Evolutionary conservation across 495 filamentous ascomycete species (phyloP).

Genomic region (Penicillium lagena): DNA sequence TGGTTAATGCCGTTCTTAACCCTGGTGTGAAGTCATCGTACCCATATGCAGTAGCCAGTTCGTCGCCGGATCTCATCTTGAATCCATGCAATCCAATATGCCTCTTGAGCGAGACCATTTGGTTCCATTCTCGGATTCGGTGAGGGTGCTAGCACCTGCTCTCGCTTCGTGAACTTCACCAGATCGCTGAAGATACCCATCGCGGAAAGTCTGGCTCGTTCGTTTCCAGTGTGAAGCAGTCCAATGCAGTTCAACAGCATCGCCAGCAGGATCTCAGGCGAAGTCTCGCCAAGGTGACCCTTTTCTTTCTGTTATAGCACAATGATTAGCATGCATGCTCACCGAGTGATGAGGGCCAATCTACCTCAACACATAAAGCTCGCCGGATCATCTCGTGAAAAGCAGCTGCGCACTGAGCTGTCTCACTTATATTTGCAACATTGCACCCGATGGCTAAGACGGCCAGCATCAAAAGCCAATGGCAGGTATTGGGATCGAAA

Average conservation of each 20-base stretch:
- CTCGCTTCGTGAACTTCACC: conserved; percentile 18
- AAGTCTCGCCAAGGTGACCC: conserved; percentile 1
- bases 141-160: conserved; percentile 15
- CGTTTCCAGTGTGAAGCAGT: conserved; percentile 28
- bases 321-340: background rate
- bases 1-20: too few species aligned
- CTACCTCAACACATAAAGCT: conserved; percentile 32
- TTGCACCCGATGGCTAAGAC: conserved; percentile 42
- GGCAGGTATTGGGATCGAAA: conserved; percentile 29
- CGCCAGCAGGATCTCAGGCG: conserved; percentile 32
- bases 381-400: conserved; percentile 41
- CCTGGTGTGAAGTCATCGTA: conserved; percentile 6
- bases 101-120: conserved; percentile 9
- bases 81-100: conserved; percentile 19
- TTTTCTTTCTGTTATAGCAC: conserved; percentile 21
- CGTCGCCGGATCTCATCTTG: conserved; percentile 32
- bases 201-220: conserved; percentile 19
- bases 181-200: conserved; percentile 27
- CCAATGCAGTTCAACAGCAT: conserved; percentile 37
- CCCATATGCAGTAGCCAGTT: conserved; percentile 42
- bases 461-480: conserved; percentile 39
- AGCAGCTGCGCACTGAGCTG: conserved; percentile 21
- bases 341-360: background rate
- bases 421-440: conserved; percentile 17
- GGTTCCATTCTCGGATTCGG: background rate